A percentile compares a stretch with the other conserved stretches of the same genome.
Conservation (phyloP, 2,329 filamentous ascomycete species). For the Coniochaeta sp. region DNA sequence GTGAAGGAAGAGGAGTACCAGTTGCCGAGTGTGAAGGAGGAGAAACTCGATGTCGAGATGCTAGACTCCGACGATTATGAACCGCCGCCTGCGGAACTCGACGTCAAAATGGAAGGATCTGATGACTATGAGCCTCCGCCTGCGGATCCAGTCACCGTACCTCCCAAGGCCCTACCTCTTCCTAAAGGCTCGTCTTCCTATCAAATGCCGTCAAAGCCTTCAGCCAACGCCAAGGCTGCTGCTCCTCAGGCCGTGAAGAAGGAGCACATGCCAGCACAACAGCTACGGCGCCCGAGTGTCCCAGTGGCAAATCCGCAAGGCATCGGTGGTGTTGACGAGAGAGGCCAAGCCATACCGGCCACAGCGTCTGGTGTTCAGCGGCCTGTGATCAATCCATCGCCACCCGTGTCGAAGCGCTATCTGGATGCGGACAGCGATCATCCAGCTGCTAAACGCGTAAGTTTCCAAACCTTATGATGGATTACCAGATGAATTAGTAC, state of each 20-base stretch:
- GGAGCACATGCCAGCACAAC: neutral
- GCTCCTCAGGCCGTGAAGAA: neutral
- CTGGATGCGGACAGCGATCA: slow-evolving; percentile 28
- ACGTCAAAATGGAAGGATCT: neutral
- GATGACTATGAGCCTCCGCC: slow-evolving; percentile 1
- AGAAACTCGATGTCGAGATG: neutral
- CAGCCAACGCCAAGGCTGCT: neutral
- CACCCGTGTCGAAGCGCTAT: slow-evolving; percentile 31
- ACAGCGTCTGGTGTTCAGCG: slow-evolving; percentile 2
- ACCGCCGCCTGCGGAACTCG: neutral
- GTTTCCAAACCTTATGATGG: slow-evolving; percentile 12
- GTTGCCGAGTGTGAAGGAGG: neutral
- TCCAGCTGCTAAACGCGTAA: slow-evolving; percentile 32
- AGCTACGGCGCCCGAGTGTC: neutral
- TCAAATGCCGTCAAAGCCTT: neutral
- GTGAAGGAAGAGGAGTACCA: neutral
- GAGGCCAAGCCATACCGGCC: neutral
- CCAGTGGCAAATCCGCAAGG: neutral
- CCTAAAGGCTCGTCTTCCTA: neutral
- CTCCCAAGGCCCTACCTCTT: neutral
- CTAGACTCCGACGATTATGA: neutral
- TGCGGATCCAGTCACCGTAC: neutral
- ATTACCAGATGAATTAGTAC: neutral
- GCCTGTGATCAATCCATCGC: slow-evolving; percentile 28
- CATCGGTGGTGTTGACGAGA: neutral